Evolutionary conservation across 352 stramenopile genomes (phyloP).

Genomic region (Phytophthora rubi): DNA sequence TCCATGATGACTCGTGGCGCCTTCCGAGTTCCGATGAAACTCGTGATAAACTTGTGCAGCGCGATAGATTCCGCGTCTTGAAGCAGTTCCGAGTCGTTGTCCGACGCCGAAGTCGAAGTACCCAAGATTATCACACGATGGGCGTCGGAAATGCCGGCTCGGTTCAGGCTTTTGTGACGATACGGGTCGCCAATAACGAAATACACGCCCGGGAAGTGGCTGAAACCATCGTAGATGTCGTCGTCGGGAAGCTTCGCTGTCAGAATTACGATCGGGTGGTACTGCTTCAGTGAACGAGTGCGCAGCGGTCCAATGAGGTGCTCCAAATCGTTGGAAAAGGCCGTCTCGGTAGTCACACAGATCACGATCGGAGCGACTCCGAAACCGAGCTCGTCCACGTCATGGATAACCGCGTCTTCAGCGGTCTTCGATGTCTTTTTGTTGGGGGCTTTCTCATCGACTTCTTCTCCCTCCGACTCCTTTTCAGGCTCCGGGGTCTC

Average conservation of each 20-base stretch:
- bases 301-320: conserved; percentile 80
- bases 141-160: conserved; percentile 69
- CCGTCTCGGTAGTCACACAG: conserved; percentile 59
- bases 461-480: conserved; percentile 29
- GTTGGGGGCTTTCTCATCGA: conserved; percentile 7
- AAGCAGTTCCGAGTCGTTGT: conserved; percentile 70
- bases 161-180: conserved; percentile 55
- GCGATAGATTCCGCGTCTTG: conserved; percentile 80
- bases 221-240: conserved; percentile 71
- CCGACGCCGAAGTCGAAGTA: conserved; percentile 58
- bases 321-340: conserved; percentile 79
- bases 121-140: conserved; percentile 81
- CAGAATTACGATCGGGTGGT: conserved; percentile 78
- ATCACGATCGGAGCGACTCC: conserved; percentile 70
- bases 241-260: conserved; percentile 57
- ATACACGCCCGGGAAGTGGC: conserved; percentile 74
- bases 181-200: conserved; percentile 79
- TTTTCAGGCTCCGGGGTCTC: conserved; percentile 38
- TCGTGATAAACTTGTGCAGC: conserved; percentile 84
- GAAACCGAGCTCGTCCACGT: conserved; percentile 60
- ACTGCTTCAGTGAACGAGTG: conserved; percentile 67
- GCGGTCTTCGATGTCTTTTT: conserved; percentile 24
- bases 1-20: conserved; percentile 79
- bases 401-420: conserved; percentile 59
- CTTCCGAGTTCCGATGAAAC: conserved; percentile 62